A percentile compares a stretch with the other conserved stretches of the same genome.
Evolutionary conservation across 768 basidiomycete genomes (phyloP).

Genomic region (Termitomyces sp.): DNA sequence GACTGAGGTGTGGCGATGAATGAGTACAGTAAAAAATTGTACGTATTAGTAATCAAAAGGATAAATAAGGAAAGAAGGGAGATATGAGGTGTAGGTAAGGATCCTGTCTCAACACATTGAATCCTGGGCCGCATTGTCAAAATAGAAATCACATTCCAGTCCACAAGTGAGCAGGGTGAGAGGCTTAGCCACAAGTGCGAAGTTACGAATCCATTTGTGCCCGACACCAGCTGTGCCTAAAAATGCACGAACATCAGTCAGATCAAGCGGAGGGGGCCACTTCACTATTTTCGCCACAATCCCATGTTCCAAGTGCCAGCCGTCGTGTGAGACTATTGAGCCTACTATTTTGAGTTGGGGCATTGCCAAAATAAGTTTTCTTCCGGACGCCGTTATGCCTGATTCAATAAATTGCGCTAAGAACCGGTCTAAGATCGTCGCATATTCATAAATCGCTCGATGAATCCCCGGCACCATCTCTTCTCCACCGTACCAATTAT

Average conservation of each 20-base stretch:
- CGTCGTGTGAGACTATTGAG: constrained; percentile 21
- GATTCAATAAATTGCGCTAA: constrained; percentile 18
- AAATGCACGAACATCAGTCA: constrained; percentile 22
- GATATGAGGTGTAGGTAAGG: too few species aligned
- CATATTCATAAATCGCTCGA: constrained; percentile 7
- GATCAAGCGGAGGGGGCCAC: constrained; percentile 16
- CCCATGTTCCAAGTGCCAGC: constrained; percentile 22
- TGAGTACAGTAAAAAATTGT: too few species aligned
- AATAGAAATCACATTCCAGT: constrained; percentile 19
- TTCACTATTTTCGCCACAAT: constrained; percentile 23
- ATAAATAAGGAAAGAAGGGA: too few species aligned
- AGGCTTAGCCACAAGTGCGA: too few species aligned
- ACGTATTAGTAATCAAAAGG: too few species aligned
- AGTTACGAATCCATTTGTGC: too few species aligned
- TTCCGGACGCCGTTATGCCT: constrained; percentile 29
- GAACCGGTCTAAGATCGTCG: constrained; percentile 23
- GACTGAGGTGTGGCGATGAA: too few species aligned
- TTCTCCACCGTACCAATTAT: constrained; percentile 7
- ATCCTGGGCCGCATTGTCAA: constrained; percentile 16
- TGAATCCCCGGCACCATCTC: constrained; percentile 21
- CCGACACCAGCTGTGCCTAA: constrained; percentile 20
- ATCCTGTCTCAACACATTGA: too few species aligned
- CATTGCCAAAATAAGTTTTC: constrained; percentile 20
- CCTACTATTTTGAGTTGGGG: constrained; percentile 25
- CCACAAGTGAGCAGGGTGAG: constrained; percentile 15